phyloP scores from a whole-genome alignment of 116 monocot species.

The Iris pallida region DNA sequence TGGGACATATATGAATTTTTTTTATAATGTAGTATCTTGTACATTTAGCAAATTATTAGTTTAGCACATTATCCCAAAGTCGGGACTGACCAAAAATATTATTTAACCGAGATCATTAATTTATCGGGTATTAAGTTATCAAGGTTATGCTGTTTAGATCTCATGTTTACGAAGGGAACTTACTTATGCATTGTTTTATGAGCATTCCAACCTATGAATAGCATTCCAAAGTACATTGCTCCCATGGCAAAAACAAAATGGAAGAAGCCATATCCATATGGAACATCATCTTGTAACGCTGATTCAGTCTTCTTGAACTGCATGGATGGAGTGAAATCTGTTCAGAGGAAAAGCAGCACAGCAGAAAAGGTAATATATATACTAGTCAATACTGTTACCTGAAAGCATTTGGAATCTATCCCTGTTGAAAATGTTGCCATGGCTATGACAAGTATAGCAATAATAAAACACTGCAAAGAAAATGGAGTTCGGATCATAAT shows the following conservation, averaged over 20 bases:
- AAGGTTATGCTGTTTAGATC: too few relatives aligned
- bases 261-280: constrained; percentile 92
- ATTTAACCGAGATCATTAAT: too few relatives aligned
- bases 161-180: not conserved
- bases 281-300: constrained; percentile 64
- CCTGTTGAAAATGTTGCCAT: constrained; percentile 72
- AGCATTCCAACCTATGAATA: constrained; percentile 79
- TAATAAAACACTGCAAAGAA: constrained; percentile 60
- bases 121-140: too few relatives aligned
- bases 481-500: not conserved
- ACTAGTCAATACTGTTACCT: constrained; percentile 28
- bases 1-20: too few relatives aligned
- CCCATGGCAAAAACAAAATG: constrained; percentile 93
- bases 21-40: too few relatives aligned
- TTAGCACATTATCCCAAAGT: too few relatives aligned
- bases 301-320: constrained; percentile 57
- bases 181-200: constrained; percentile 70
- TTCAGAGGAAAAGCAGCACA: not conserved
- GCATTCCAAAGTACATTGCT: constrained; percentile 88
- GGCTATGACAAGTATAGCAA: constrained; percentile 54
- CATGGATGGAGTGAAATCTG: not conserved
- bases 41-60: too few relatives aligned
- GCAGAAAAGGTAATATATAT: not conserved
- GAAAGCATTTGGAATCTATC: constrained; percentile 70
- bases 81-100: too few relatives aligned